phyloP scores from a whole-genome alignment of 2,329 filamentous ascomycete genomes.

The Fusarium sororula region DNA sequence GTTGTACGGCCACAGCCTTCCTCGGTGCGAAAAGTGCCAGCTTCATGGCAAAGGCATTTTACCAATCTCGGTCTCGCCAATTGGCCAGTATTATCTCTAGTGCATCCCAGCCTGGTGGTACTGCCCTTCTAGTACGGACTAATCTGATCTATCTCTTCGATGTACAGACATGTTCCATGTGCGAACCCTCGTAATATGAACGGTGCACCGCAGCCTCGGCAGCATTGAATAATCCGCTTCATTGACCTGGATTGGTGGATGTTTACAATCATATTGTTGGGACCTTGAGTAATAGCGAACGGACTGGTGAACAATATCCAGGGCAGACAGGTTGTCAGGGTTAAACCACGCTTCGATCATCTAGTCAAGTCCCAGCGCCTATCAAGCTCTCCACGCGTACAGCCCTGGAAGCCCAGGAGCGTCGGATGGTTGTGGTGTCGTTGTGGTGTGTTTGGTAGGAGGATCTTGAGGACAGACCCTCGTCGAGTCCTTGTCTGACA shows the following conservation, averaged over 20 bases:
- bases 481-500: constrained; percentile 25
- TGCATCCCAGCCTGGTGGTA: constrained; percentile 35
- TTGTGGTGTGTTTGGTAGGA: constrained; percentile 39
- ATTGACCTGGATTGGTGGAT: constrained; percentile 33
- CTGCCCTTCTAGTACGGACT: constrained; percentile 3
- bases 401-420: constrained; percentile 20
- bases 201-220: constrained; percentile 8
- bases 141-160: constrained; percentile 30
- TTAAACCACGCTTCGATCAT: constrained; percentile 27
- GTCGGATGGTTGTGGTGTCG: constrained; percentile 43
- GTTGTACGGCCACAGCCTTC: constrained; percentile 18
- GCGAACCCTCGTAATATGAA: background rate
- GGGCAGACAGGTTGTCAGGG: constrained; percentile 32
- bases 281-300: constrained; percentile 24
- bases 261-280: constrained; percentile 23
- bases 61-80: constrained; percentile 21
- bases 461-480: constrained; percentile 20
- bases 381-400: constrained; percentile 16
- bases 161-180: constrained; percentile 28
- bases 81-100: constrained; percentile 23
- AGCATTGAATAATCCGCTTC: background rate
- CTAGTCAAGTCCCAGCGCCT: constrained; percentile 7
- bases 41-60: constrained; percentile 18
- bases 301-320: constrained; percentile 21
- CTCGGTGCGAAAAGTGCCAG: constrained; percentile 4